Evolutionary conservation across 768 basidiomycete genomes (phyloP), one percentile per base, ranked within the genome.

Genomic region (Tricholoma matsutake): DNA sequence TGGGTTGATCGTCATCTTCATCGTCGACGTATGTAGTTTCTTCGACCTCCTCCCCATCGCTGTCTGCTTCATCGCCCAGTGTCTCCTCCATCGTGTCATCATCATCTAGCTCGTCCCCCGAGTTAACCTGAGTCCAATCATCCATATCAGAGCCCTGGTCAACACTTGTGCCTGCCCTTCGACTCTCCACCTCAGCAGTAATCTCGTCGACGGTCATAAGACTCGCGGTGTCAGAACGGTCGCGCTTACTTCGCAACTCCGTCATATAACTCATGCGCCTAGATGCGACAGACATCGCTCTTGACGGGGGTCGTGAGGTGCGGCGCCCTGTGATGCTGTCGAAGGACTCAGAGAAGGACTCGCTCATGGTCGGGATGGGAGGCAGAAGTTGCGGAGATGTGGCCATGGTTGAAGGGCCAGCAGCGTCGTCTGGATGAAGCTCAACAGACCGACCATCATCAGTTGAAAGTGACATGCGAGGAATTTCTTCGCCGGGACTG

Each of bases 171-270:
- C 83, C 86, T 57, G 81, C 84, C 60, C 84, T 76, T 37, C 85
- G 79, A 67, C 86, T 92, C 68, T 86, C 96, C 7, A 99, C 91
- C 68, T 96, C 91, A 9, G 94, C 95, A 0, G 97, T 98, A 68
- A 99, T 97, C 75, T 99, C 94, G 69, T 99, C 96, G 22, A 99
- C 92, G 0, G 96, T 99, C 74, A 98, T 82, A 67, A 98, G 76
- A 65, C 92, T 94, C 4, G 92, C 93, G 7, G 94, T 93, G 68
- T 96, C 94, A 0, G 91, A 91, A 39, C 83, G 80, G 67, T 97
- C 94, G 20, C 91, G 86, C 71, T 87, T 91, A 72, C 86, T 91
- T 61, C 91, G 80, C 59, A 93, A 72, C 68, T 94, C 92, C 1
- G 88, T 89, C 78, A 91, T 88, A 71, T 86, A 89, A 69, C 92